Base-by-base conservation (phyloP, 257 asterid species). In the Solanum pennellii region DNA sequence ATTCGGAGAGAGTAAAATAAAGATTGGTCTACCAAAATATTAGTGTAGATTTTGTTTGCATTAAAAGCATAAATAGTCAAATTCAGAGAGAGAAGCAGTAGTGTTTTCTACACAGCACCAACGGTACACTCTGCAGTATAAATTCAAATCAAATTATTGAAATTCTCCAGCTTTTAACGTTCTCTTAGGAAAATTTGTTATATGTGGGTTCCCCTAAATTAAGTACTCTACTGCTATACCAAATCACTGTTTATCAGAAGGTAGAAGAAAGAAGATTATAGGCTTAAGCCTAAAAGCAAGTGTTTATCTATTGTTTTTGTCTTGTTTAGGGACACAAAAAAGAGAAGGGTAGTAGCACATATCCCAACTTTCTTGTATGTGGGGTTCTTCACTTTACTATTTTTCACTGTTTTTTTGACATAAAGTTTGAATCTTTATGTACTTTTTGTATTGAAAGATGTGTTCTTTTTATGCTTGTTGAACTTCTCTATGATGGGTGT, bases 391-490 rank as follows among this genome's bases (percentile, higher is more conserved):
- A 45, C 39, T 39, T 75, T 75, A 3, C 56, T 13, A 21, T 5
- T 37, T 37, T 21, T 9, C 49, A 37, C 18, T 27, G 27, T 6
- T 27, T 59, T 83, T 60, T 9, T 2, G 21, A 21, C 52, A 83
- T 60, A 83, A 83, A 60, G 39, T 60, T 83, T 60, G 86, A 83
- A 59, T 65, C 52, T 83, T 83, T 83, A 21, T n/a, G 83, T 91
- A 42, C 44, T 25, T 39, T 87, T 44, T 88, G 89, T 76, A 27
- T 85, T 77, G 71, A 84, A 87, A 91, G 91, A 91, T 94, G 87
- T 89, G 93, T 82, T 74, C 29, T 87, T 92, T 90, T 91, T 88
- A 89, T 83, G 92, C 86, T 93, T 92, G 92, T 91, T 93, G 90
- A 87, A 87, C 89, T 87, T 60, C 86, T 91, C 89, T 33, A 62